Percentiles rank a stretch among this genome's conserved stretches.
Conservation (phyloP, 2,329 filamentous ascomycete species). For the Bipolaris bicolor region DNA sequence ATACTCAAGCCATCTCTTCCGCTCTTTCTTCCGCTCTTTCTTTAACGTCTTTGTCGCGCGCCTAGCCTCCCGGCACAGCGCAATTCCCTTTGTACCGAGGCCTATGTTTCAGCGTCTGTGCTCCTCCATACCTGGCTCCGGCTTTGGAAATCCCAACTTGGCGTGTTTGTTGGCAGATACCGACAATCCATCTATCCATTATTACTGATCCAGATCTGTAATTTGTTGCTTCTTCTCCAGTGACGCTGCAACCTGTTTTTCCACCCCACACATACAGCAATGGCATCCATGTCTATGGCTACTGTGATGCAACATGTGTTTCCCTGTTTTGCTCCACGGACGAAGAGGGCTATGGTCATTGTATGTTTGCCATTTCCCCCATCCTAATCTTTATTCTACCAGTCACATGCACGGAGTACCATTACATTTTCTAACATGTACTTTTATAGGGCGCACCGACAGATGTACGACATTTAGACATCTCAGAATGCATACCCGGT, state of each 20-base stretch:
- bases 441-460: constrained; percentile 35
- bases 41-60: background rate
- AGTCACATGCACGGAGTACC: background rate
- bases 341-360: background rate
- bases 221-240: too few relatives aligned
- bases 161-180: too few relatives aligned
- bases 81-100: background rate
- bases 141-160: background rate
- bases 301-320: background rate
- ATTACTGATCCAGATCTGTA: too few relatives aligned
- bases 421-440: background rate
- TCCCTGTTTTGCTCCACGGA: background rate
- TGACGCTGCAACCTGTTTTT: too few relatives aligned
- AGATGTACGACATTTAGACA: constrained; percentile 38
- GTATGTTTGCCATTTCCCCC: background rate
- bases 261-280: background rate
- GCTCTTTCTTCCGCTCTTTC: background rate
- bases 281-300: background rate
- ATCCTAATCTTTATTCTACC: background rate
- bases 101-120: background rate
- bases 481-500: constrained; percentile 35
- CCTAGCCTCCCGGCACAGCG: background rate
- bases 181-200: too few relatives aligned
- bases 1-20: constrained; percentile 7
- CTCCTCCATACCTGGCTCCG: background rate